Evolutionary conservation across 2,329 filamentous ascomycete species (phyloP).

Genomic region (Volutella citrinella): DNA sequence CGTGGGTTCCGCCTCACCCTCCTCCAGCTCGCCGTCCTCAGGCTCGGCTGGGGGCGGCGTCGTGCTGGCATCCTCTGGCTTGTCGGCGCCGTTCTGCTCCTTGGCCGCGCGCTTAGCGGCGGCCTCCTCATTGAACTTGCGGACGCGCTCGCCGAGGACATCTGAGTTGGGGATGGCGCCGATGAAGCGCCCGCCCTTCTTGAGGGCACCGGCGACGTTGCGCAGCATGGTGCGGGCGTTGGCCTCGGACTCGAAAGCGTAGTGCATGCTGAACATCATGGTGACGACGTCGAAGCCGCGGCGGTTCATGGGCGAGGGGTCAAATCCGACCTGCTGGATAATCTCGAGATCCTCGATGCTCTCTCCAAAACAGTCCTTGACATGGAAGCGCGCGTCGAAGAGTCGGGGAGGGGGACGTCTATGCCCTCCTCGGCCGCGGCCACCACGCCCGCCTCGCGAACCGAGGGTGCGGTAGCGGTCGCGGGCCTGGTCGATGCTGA

Average conservation of each 20-base stretch:
- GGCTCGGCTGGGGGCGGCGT: slow-evolving; percentile 27
- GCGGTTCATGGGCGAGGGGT: slow-evolving; percentile 67
- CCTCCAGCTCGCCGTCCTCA: slow-evolving; percentile 50
- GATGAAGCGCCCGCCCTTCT: slow-evolving; percentile 91
- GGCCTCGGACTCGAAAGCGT: slow-evolving; percentile 89
- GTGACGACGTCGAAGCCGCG: slow-evolving; percentile 93
- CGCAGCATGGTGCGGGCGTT: slow-evolving; percentile 89
- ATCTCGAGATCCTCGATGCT: slow-evolving; percentile 78
- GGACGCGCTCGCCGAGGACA: slow-evolving; percentile 76
- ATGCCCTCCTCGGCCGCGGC: slow-evolving; percentile 47
- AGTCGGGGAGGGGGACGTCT: slow-evolving; percentile 52
- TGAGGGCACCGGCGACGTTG: slow-evolving; percentile 86
- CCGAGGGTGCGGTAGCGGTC: slow-evolving; percentile 78
- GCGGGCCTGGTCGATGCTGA: slow-evolving; percentile 86
- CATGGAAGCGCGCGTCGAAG: slow-evolving; percentile 83
- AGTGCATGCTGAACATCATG: slow-evolving; percentile 99
- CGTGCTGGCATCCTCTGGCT: slow-evolving; percentile 8
- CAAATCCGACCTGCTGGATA: slow-evolving; percentile 83
- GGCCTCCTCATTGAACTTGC: slow-evolving; percentile 63
- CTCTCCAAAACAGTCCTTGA: slow-evolving; percentile 90
- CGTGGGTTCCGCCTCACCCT: slow-evolving; percentile 59
- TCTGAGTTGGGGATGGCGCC: slow-evolving; percentile 98
- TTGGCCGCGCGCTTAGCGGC: slow-evolving; percentile 33
- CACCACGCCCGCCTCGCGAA: slow-evolving; percentile 54
- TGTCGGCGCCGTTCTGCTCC: slow-evolving; percentile 14